These are phyloP conservation scores for Arabis hirsuta DNA, from an alignment of 345 rosid species.

Conservation along the genomic window DNA sequence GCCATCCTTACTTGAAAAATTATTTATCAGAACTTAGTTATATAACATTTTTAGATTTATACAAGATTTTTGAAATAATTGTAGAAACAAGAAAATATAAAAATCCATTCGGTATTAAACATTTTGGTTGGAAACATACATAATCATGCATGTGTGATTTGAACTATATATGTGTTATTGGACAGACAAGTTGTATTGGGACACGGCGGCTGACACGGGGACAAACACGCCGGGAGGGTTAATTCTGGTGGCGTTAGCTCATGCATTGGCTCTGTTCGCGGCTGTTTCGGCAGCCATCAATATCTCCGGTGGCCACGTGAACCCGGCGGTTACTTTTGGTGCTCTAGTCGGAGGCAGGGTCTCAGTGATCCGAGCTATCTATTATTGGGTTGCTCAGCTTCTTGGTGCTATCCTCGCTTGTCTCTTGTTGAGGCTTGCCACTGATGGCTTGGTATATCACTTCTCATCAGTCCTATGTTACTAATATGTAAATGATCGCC, in stretches of 20 bases:
- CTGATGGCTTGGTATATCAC: constrained; percentile 62
- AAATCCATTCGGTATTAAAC: background rate
- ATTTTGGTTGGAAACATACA: constrained; percentile 3
- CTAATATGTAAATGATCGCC: background rate
- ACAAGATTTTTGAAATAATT: background rate
- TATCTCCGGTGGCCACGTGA: constrained; percentile 77
- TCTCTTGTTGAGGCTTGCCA: constrained; percentile 64
- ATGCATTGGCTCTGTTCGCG: constrained; percentile 62
- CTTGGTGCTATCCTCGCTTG: constrained; percentile 65
- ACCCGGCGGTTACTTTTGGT: constrained; percentile 79
- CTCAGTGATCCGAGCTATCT: constrained; percentile 58
- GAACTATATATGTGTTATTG: constrained; percentile 8
- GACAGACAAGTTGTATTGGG: constrained; percentile 59
- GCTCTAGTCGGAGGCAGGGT: constrained; percentile 73
- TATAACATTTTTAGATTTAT: background rate
- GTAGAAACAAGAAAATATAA: background rate
- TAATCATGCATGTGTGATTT: constrained; percentile 28
- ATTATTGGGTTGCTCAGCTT: constrained; percentile 82
- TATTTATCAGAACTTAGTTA: background rate
- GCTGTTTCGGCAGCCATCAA: constrained; percentile 66
- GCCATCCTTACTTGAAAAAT: background rate
- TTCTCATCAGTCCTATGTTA: background rate
- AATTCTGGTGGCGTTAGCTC: constrained; percentile 66
- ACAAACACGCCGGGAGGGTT: constrained; percentile 52
- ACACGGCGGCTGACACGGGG: constrained; percentile 40